These are phyloP conservation scores for Boletellus emodensis DNA, from an alignment of 768 basidiomycete genomes.

Conservation along the genomic window DNA sequence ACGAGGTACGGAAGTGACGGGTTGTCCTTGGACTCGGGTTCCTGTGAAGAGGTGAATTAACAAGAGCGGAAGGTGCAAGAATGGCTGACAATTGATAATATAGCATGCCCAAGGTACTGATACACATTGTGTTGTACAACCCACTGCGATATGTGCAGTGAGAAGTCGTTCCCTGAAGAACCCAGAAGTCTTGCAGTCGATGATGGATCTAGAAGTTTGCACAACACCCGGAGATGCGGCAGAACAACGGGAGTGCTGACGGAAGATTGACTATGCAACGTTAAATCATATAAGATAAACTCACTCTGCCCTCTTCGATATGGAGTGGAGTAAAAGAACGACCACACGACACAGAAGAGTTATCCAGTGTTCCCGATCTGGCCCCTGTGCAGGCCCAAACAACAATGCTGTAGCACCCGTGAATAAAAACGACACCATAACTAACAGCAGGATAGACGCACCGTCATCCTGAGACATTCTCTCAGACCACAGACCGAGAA, in stretches of 20 bases:
- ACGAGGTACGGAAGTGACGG: slow-evolving; percentile 28
- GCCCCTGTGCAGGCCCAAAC: slow-evolving; percentile 36
- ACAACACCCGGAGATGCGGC: slow-evolving; percentile 49
- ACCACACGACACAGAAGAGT: slow-evolving; percentile 51
- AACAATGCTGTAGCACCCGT: slow-evolving; percentile 33
- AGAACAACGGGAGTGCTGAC: slow-evolving; percentile 47
- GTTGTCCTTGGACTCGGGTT: slow-evolving; percentile 49
- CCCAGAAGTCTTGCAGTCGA: slow-evolving; percentile 18
- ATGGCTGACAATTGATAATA: slow-evolving; percentile 45
- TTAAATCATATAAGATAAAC: slow-evolving; percentile 19
- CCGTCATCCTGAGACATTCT: slow-evolving; percentile 20
- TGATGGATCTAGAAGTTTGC: slow-evolving; percentile 38
- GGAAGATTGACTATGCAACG: neutral
- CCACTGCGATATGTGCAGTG: slow-evolving; percentile 39
- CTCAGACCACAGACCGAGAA: slow-evolving; percentile 33
- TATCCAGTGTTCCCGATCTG: slow-evolving; percentile 51
- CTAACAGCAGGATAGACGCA: slow-evolving; percentile 1
- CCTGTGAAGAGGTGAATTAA: slow-evolving; percentile 35
- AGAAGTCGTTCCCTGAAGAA: slow-evolving; percentile 28
- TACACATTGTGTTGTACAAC: slow-evolving; percentile 49
- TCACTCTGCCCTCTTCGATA: slow-evolving; percentile 49
- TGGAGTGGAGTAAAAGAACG: slow-evolving; percentile 48
- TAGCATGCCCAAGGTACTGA: slow-evolving; percentile 14
- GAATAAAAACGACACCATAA: neutral
- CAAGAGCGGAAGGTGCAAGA: neutral